Conservation (phyloP, 306 rosid species). For the Inga laurina region DNA sequence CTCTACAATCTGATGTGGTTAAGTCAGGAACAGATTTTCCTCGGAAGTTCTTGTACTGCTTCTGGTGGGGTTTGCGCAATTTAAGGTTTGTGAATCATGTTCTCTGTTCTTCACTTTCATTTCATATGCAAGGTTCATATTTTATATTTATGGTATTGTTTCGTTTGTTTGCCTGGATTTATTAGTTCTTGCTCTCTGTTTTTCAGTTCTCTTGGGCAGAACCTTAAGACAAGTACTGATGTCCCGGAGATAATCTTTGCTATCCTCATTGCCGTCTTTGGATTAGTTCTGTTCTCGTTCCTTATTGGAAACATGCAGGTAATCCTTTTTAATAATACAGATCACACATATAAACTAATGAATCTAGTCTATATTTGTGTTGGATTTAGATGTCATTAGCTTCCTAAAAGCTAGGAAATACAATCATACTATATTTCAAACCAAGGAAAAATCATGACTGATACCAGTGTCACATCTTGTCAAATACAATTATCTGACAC, state of each 20-base stretch:
- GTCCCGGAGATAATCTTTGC: slow-evolving; percentile 72
- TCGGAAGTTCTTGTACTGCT: slow-evolving; percentile 69
- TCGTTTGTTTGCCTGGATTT: background rate
- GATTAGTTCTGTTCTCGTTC: slow-evolving; percentile 71
- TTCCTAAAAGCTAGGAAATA: background rate
- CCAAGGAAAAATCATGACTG: background rate
- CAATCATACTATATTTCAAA: background rate
- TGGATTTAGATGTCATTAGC: background rate
- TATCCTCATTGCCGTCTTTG: slow-evolving; percentile 61
- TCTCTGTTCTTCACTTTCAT: slow-evolving; percentile 8
- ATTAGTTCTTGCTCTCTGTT: slow-evolving; percentile 10
- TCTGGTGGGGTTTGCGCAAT: slow-evolving; percentile 95
- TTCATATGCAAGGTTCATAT: slow-evolving; percentile 11
- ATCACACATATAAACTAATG: slow-evolving; percentile 11
- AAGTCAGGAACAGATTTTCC: slow-evolving; percentile 36
- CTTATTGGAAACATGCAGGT: slow-evolving; percentile 98
- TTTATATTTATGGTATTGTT: slow-evolving; percentile 6
- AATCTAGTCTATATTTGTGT: slow-evolving; percentile 6
- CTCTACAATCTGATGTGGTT: slow-evolving; percentile 51
- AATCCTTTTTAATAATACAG: slow-evolving; percentile 13
- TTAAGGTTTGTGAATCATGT: slow-evolving; percentile 55
- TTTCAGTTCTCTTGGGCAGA: slow-evolving; percentile 82
- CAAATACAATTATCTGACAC: background rate
- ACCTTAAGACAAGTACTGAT: slow-evolving; percentile 62
- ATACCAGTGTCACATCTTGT: background rate